Evolutionary conservation across 805 yeast genomes (phyloP).

Genomic region (Ogataea kodamae): DNA sequence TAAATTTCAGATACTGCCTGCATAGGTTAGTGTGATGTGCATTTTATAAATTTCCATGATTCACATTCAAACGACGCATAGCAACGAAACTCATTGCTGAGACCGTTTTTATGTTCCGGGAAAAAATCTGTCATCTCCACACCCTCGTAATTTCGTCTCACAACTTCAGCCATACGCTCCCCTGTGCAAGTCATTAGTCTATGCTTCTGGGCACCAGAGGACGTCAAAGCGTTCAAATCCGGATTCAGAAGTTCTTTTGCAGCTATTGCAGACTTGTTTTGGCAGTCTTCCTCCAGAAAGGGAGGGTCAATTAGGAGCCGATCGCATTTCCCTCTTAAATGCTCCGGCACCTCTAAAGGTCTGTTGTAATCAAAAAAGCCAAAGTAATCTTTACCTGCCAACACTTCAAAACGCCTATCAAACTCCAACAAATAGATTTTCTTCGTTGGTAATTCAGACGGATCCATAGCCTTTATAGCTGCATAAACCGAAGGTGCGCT

Average conservation of each 20-base stretch:
- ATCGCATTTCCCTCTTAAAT: conserved; percentile 60
- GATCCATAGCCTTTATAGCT: conserved; percentile 58
- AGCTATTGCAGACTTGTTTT: conserved; percentile 60
- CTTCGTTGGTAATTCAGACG: conserved; percentile 54
- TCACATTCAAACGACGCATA: conserved; percentile 73
- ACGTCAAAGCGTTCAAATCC: conserved; percentile 39
- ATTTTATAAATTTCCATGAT: conserved; percentile 69
- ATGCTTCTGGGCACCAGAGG: conserved; percentile 39
- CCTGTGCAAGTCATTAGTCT: conserved; percentile 80
- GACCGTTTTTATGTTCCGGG: conserved; percentile 82
- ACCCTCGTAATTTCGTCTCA: conserved; percentile 60
- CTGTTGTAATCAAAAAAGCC: conserved; percentile 70
- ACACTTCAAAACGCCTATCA: conserved; percentile 69
- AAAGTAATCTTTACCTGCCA: conserved; percentile 68
- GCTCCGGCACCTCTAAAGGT: conserved; percentile 59
- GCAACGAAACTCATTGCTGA: conserved; percentile 84
- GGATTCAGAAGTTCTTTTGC: conserved; percentile 55
- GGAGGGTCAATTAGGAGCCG: conserved; percentile 85
- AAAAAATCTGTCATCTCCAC: conserved; percentile 59
- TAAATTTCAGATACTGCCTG: too few relatives aligned
- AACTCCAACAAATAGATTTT: conserved; percentile 74
- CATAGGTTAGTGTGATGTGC: too few relatives aligned
- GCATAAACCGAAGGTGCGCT: conserved; percentile 94
- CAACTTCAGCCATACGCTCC: conserved; percentile 74
- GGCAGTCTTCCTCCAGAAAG: conserved; percentile 78